Base-by-base conservation (phyloP, 176 grass and related monocot species). In the Carex littledalei region DNA sequence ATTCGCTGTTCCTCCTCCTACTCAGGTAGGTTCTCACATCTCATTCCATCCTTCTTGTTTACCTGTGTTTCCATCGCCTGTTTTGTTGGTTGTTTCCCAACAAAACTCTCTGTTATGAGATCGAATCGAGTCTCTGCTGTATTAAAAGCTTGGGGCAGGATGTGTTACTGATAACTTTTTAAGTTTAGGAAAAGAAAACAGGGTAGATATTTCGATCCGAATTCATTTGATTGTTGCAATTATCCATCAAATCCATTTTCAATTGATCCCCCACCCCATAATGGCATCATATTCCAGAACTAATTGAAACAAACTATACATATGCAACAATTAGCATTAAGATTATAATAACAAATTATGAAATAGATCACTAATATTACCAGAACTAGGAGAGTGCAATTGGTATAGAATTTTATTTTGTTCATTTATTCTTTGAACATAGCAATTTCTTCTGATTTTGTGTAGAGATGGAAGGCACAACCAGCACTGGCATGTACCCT, bases 401-500 rank as follows among this genome's bases (percentile, higher is more conserved):
- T 76, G 43, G 47, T 31, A 13, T 77, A 7, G 22, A 4, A 31
- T 54, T 17, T 53, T 77, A 77, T 54, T 54, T 20, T 53, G 20
- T 77, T 54, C 47, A 55, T 77, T 72, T 52, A 50, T 31, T 15
- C 45, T 77, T 21, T 55, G 22, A 77, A 15, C 2, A 24, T 32
- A 31, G 73, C 45, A 77, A 31, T 13, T 67, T 49, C 20, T 63
- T 11, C 5, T 66, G 29, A 63, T 83, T 65, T 29, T 83, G 2
- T 81, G 29, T 49, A 83, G 80, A 66, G 15, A 83, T 83, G 80
- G 60, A 52, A 67, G 80, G 80, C 60, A 50, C 76, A 5, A 49
- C 37, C 37, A 63, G 69, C 80, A 90, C 91, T 63, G 86, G 80
- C 29, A 12, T 99, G 22, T 99, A 92, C 78, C 96, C 96, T 34